These are phyloP conservation scores for Scedosporium aurantiacum DNA, from an alignment of 2,329 filamentous ascomycete species.

Conservation along the genomic window DNA sequence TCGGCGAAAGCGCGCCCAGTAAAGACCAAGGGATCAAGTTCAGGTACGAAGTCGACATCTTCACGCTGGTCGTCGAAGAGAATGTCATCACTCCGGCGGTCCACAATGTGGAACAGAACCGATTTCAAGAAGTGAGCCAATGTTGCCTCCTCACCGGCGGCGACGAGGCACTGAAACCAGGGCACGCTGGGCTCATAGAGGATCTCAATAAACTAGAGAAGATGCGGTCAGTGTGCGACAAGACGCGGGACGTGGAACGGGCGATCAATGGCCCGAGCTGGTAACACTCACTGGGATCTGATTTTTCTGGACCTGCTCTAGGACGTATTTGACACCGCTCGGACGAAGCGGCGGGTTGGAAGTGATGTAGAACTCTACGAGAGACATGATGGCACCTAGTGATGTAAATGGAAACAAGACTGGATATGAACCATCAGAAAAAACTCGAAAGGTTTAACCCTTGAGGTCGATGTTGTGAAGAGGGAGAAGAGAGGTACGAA, in stretches of 20 bases:
- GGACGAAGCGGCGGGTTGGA: constrained; percentile 23
- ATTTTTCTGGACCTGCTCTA: constrained; percentile 9
- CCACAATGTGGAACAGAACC: constrained; percentile 12
- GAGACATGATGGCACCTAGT: background rate
- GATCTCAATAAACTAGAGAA: constrained; percentile 16
- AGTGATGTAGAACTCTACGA: constrained; percentile 22
- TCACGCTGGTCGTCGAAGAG: background rate
- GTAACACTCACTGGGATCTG: constrained; percentile 10
- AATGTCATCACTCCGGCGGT: constrained; percentile 10
- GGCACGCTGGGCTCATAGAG: constrained; percentile 24
- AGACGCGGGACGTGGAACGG: constrained; percentile 9
- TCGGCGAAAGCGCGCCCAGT: background rate
- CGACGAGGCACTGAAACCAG: constrained; percentile 23
- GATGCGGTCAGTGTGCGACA: constrained; percentile 1
- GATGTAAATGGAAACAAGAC: background rate
- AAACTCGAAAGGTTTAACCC: too few relatives aligned
- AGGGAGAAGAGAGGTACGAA: too few relatives aligned
- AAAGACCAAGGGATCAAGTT: background rate
- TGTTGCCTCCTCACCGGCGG: constrained; percentile 9
- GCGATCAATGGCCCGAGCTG: background rate
- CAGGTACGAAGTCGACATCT: background rate
- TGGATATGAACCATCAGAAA: background rate
- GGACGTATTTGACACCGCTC: constrained; percentile 17
- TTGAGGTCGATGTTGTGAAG: too few relatives aligned
- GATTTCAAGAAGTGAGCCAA: constrained; percentile 11